Percentiles rank a stretch among this genome's conserved stretches.
phyloP scores from a whole-genome alignment of 2,329 filamentous ascomycete species.

The Aspergillus floridensis region DNA sequence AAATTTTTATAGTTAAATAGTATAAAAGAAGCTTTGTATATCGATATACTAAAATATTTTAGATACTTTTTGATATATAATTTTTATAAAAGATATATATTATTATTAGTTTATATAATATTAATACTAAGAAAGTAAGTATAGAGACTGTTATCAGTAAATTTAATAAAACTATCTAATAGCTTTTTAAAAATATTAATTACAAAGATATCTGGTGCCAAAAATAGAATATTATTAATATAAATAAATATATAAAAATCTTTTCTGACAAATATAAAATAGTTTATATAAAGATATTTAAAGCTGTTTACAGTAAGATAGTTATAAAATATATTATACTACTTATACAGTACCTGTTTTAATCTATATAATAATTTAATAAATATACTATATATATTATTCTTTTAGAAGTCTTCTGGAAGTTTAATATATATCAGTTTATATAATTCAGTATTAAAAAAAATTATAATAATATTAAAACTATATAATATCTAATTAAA shows the following conservation, averaged over 20 bases:
- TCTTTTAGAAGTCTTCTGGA: neutral
- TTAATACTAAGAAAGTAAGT: neutral
- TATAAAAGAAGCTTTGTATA: neutral
- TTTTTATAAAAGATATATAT: neutral
- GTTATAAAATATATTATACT: slow-evolving; percentile 1
- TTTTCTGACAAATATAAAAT: neutral
- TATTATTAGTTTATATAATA: neutral
- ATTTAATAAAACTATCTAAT: neutral
- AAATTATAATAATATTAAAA: neutral
- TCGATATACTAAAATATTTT: neutral
- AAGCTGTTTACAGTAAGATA: neutral
- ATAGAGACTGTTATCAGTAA: neutral
- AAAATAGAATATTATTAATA: neutral
- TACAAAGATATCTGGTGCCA: neutral
- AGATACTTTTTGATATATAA: neutral
- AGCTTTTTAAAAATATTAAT: neutral
- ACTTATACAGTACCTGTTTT: neutral
- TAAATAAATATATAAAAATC: neutral
- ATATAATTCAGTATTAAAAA: neutral
- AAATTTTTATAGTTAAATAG: neutral
- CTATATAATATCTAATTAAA: neutral
- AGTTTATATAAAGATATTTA: neutral
- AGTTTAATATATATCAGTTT: neutral
- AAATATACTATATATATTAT: neutral
- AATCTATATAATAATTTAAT: neutral